A percentile compares a stretch with the other conserved stretches of the same genome.
These are phyloP conservation scores for Fusarium drepaniforme DNA, from an alignment of 2,329 filamentous ascomycete genomes.

Conservation along the genomic window DNA sequence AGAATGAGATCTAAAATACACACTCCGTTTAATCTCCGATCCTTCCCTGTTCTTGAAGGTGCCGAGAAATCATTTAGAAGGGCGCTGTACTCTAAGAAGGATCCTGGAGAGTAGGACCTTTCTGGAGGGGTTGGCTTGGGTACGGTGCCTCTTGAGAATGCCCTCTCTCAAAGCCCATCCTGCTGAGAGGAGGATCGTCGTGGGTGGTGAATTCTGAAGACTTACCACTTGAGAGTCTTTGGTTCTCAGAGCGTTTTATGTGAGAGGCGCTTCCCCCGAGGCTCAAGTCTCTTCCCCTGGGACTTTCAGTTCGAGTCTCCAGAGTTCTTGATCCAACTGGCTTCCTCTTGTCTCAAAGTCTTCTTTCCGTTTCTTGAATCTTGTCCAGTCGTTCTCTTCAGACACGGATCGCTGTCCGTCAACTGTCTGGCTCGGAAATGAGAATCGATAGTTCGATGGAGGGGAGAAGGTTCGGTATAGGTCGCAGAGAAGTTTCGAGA, in stretches of 20 bases:
- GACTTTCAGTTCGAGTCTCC: not conserved
- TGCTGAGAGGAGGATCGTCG: not conserved
- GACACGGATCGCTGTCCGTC: not conserved
- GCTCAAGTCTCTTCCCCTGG: not conserved
- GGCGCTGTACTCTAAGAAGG: not conserved
- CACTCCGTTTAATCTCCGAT: not conserved
- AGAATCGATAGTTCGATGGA: not conserved
- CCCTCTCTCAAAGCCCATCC: no score
- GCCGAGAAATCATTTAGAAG: not conserved
- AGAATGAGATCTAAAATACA: not conserved
- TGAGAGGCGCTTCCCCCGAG: not conserved
- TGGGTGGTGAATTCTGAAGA: not conserved
- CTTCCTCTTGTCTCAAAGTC: no score
- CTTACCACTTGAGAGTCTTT: not conserved
- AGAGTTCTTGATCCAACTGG: not conserved
- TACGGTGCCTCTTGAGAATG: not conserved
- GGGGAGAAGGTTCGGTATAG: not conserved
- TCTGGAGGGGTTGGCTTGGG: not conserved
- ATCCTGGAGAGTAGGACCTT: not conserved
- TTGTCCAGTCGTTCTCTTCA: not conserved
- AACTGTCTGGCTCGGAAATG: not conserved
- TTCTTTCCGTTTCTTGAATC: not conserved
- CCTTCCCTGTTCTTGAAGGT: not conserved
- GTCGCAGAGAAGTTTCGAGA: not conserved
- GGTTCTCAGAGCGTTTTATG: not conserved